phyloP scores from a whole-genome alignment of 495 filamentous ascomycete genomes.

The Aspergillus hancockii region DNA sequence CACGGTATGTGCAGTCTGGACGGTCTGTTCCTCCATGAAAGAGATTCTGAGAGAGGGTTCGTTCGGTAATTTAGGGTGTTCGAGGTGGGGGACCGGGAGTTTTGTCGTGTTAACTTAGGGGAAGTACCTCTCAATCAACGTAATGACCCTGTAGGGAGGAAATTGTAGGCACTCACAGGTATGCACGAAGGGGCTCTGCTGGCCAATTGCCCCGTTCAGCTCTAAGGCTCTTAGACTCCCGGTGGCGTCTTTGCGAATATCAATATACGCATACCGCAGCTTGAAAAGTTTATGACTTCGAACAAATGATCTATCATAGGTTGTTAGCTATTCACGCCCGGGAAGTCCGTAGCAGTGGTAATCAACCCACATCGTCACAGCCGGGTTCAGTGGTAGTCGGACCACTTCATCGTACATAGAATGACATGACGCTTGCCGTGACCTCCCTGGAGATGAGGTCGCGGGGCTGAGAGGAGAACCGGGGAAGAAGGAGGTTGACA shows the following conservation, averaged over 20 bases:
- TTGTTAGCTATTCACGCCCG: background rate
- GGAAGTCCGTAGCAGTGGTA: background rate
- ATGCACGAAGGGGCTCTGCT: conserved; percentile 44
- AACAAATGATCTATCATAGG: conserved; percentile 38
- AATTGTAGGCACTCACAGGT: conserved; percentile 33
- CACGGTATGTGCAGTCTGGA: conserved; percentile 41
- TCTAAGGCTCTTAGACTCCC: conserved; percentile 43
- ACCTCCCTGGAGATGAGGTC: conserved; percentile 35
- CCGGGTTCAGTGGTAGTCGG: conserved; percentile 36
- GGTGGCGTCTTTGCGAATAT: conserved; percentile 43
- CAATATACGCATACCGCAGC: conserved; percentile 44
- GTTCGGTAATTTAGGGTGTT: conserved; percentile 40
- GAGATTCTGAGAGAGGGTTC: conserved; percentile 42
- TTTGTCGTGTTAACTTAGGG: conserved; percentile 40
- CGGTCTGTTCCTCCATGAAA: conserved; percentile 49
- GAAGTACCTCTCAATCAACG: background rate
- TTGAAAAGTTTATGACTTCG: conserved; percentile 43
- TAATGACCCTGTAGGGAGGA: background rate
- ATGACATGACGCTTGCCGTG: conserved; percentile 36
- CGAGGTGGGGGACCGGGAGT: conserved; percentile 47
- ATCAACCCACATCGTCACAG: conserved; percentile 41
- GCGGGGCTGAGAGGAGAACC: conserved; percentile 25
- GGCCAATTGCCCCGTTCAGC: conserved; percentile 40
- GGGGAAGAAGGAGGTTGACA: conserved; percentile 27
- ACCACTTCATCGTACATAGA: conserved; percentile 40